Conservation (phyloP, 331 rosid species). For the Phaseolus coccineus region DNA sequence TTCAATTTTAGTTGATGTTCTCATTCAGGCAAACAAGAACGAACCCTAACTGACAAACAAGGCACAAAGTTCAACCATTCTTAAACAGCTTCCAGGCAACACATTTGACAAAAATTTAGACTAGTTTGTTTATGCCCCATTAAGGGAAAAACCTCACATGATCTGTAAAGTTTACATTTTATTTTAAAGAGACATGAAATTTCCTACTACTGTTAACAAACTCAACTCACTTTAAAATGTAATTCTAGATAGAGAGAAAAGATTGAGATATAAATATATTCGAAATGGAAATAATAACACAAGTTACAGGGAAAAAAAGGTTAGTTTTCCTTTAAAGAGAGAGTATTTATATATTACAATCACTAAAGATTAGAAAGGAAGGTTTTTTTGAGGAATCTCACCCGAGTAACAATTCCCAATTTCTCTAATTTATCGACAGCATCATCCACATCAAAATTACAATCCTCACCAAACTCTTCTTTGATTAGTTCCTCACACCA, state of each 20-base stretch:
- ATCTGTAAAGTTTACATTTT: not conserved
- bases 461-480: conserved; percentile 76
- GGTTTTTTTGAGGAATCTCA: conserved; percentile 50
- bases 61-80: not conserved
- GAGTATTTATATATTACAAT: not conserved
- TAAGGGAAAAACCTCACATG: not conserved
- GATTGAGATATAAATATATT: not conserved
- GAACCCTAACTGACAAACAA: not conserved
- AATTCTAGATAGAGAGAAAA: not conserved
- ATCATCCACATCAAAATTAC: conserved; percentile 96
- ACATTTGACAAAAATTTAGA: conserved; percentile 7
- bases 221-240: not conserved
- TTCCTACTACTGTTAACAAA: not conserved
- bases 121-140: not conserved
- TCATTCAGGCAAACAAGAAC: not conserved
- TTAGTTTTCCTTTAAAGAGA: conserved; percentile 17
- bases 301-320: not conserved
- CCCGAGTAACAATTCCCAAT: conserved; percentile 85
- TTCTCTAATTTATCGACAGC: conserved; percentile 85
- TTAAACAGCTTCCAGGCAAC: conserved; percentile 5
- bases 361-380: conserved; percentile 6
- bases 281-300: conserved; percentile 7
- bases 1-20: not conserved
- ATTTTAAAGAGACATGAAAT: conserved; percentile 1
- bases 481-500: conserved; percentile 88